Percentiles rank a stretch among this genome's conserved stretches.
Evolutionary conservation across 768 basidiomycete genomes (phyloP).

Genomic region (Pholiota molesta): DNA sequence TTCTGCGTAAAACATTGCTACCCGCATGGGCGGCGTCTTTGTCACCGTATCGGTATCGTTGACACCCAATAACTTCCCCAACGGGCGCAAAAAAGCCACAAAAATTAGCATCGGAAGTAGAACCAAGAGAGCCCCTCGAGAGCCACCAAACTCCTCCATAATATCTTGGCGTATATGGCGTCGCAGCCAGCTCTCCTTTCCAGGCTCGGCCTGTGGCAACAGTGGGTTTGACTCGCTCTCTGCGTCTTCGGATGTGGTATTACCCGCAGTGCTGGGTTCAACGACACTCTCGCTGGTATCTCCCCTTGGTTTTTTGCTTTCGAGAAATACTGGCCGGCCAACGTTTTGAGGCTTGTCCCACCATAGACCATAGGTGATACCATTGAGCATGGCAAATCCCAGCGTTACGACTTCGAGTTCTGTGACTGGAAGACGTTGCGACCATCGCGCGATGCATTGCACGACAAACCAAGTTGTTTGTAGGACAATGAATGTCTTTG

Average conservation of each 20-base stretch:
- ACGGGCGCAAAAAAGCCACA: too few species aligned
- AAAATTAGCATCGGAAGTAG: too few species aligned
- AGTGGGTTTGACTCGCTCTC: too few species aligned
- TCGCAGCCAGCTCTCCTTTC: background rate
- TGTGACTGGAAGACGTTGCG: slow-evolving; percentile 28
- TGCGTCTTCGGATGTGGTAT: too few species aligned
- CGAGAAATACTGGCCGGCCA: background rate
- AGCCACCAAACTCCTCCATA: too few species aligned
- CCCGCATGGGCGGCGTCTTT: background rate
- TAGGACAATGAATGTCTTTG: slow-evolving; percentile 33
- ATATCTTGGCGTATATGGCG: too few species aligned
- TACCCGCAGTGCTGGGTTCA: too few species aligned
- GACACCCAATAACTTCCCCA: too few species aligned
- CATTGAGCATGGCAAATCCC: slow-evolving; percentile 33
- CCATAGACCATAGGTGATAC: slow-evolving; percentile 35
- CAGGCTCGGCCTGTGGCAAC: too few species aligned
- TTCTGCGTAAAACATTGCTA: background rate
- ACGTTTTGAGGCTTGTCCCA: slow-evolving; percentile 43
- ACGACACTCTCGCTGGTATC: background rate
- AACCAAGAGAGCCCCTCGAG: too few species aligned
- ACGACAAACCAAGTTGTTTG: slow-evolving; percentile 39
- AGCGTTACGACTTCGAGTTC: slow-evolving; percentile 39
- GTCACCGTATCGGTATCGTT: too few species aligned
- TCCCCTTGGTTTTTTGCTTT: background rate
- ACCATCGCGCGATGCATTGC: slow-evolving; percentile 28